Percentiles rank a stretch among this genome's conserved stretches.
These are phyloP conservation scores for Lojkania enalia DNA, from an alignment of 2,329 filamentous ascomycete genomes.

Conservation along the genomic window DNA sequence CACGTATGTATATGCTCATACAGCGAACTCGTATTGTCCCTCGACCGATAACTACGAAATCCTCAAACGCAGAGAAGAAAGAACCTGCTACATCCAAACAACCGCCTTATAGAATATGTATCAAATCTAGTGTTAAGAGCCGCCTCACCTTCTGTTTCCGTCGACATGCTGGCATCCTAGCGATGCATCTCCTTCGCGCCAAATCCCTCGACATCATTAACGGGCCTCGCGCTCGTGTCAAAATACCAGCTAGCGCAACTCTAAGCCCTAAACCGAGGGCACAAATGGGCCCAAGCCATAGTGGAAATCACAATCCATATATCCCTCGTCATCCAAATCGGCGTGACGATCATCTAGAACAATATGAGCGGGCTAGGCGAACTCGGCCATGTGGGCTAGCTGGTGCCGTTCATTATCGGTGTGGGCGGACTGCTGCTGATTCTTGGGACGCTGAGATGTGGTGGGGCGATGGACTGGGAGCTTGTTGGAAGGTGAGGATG, in stretches of 20 bases:
- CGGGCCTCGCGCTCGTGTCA: not conserved
- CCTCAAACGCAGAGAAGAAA: not conserved
- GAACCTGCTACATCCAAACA: not conserved
- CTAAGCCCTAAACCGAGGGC: conserved; percentile 10
- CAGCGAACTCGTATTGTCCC: not conserved
- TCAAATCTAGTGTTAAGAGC: not conserved
- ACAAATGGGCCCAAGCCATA: conserved; percentile 12
- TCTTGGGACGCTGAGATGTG: conserved; percentile 4
- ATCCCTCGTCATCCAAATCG: conserved; percentile 18
- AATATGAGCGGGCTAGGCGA: conserved; percentile 8
- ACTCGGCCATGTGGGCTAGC: conserved; percentile 17
- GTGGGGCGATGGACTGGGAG: conserved; percentile 5
- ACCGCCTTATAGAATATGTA: not conserved
- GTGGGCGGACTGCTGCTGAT: conserved; percentile 14
- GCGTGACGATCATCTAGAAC: conserved; percentile 20
- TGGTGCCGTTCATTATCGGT: conserved; percentile 21
- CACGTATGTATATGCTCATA: not conserved
- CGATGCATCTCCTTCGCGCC: conserved; percentile 4
- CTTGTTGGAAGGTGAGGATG: conserved; percentile 4
- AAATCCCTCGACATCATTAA: not conserved
- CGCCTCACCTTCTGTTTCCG: conserved; percentile 2
- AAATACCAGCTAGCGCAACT: not conserved
- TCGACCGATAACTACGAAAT: not conserved
- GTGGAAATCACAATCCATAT: conserved; percentile 15
- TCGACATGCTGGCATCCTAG: not conserved